phyloP scores from a whole-genome alignment of 106 monocot species.

The Allium fistulosum region DNA sequence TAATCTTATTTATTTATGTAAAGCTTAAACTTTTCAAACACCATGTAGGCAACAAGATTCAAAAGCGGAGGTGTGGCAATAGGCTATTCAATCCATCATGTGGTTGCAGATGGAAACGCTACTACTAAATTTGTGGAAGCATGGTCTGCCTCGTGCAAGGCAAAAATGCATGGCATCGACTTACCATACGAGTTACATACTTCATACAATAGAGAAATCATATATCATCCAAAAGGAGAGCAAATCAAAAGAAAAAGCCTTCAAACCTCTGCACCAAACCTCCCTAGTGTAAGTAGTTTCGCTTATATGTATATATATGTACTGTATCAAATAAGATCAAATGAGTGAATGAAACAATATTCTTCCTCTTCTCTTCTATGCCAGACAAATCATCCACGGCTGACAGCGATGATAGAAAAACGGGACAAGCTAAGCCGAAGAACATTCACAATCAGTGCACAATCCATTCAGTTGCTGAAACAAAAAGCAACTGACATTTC shows the following conservation, averaged over 20 bases:
- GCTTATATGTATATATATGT: no score
- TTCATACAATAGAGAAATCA: constrained; percentile 16
- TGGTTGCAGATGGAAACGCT: constrained; percentile 28
- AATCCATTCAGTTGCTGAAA: neutral
- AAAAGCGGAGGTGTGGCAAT: constrained; percentile 26
- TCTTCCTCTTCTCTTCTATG: no score
- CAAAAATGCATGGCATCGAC: neutral
- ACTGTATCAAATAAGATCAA: no score
- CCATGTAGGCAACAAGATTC: constrained; percentile 18
- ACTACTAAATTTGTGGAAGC: constrained; percentile 28
- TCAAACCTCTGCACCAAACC: constrained; percentile 9
- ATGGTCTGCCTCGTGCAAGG: constrained; percentile 21
- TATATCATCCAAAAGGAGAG: constrained; percentile 15
- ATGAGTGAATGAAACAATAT: no score
- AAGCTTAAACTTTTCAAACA: neutral
- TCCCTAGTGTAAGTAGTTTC: constrained; percentile 2
- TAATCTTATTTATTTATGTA: no score
- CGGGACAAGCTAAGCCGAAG: neutral
- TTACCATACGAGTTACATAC: neutral
- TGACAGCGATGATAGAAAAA: neutral
- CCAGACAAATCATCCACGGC: neutral
- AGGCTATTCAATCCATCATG: constrained; percentile 28
- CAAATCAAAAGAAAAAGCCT: constrained; percentile 12
- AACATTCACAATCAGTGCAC: neutral
- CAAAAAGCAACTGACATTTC: neutral